A percentile compares a stretch with the other conserved stretches of the same genome.
phyloP scores from a whole-genome alignment of 257 asterid genomes.

The Primulina eburnea region DNA sequence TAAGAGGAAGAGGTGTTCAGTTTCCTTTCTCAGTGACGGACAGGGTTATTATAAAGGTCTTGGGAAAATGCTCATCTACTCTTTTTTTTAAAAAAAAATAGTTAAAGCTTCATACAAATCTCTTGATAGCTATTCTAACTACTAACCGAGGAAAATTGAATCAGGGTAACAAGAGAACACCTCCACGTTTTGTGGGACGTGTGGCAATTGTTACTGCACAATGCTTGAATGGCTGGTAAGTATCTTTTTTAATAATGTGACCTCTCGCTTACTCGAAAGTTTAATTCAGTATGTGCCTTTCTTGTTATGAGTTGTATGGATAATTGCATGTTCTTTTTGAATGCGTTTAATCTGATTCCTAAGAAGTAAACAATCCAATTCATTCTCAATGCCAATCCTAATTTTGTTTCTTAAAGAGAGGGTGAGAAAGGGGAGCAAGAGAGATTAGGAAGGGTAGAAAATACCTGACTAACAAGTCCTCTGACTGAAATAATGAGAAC shows the following conservation, averaged over 20 bases:
- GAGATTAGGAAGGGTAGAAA: too few species aligned
- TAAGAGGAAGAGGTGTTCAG: conserved; percentile 78
- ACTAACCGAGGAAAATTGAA: conserved; percentile 33
- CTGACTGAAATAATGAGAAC: too few species aligned
- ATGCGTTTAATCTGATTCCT: too few species aligned
- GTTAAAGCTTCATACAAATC: conserved; percentile 22
- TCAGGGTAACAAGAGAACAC: conserved; percentile 99
- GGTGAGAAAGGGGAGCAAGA: too few species aligned
- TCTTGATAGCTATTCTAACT: conserved; percentile 24
- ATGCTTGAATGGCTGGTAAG: conserved; percentile 96
- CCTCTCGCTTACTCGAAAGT: conserved; percentile 6
- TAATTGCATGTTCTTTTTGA: not conserved
- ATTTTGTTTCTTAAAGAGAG: too few species aligned
- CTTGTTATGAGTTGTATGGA: not conserved
- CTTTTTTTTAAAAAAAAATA: not conserved
- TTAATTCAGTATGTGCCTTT: not conserved
- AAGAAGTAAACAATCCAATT: too few species aligned
- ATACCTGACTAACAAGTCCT: too few species aligned
- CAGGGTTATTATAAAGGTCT: conserved; percentile 85
- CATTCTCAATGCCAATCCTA: too few species aligned
- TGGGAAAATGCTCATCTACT: not conserved
- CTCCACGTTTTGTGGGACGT: conserved; percentile 89
- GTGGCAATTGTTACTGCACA: conserved; percentile 90
- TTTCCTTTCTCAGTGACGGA: conserved; percentile 86
- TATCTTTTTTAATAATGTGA: conserved; percentile 16